Percentiles rank a stretch among this genome's conserved stretches.
Evolutionary conservation across 108 stramenopile species (phyloP).

Genomic region (Licmophora abbreviata): DNA sequence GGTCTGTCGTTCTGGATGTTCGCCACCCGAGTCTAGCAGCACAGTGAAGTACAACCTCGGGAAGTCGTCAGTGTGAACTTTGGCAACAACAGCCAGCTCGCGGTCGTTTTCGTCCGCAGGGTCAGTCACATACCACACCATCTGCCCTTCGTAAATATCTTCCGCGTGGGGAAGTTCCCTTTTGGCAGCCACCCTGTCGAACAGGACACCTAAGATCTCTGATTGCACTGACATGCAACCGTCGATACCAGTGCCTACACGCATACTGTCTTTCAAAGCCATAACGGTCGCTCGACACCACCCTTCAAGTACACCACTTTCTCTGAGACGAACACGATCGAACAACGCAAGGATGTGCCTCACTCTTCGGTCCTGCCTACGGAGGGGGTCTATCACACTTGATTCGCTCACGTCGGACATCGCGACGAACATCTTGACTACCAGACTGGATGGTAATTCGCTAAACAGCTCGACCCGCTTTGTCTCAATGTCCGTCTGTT

Average conservation of each 20-base stretch:
- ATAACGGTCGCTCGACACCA: too few relatives aligned
- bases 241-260: not conserved
- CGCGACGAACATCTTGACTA: too few relatives aligned
- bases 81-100: slow-evolving; percentile 35
- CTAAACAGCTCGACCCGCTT: too few relatives aligned
- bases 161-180: not conserved
- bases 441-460: too few relatives aligned
- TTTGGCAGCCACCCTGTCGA: slow-evolving; percentile 9
- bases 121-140: slow-evolving; percentile 50
- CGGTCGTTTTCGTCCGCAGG: slow-evolving; percentile 28
- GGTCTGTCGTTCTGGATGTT: slow-evolving; percentile 52
- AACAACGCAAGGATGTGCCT: too few relatives aligned
- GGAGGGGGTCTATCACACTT: too few relatives aligned
- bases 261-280: too few relatives aligned
- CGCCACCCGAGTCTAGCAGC: slow-evolving; percentile 13
- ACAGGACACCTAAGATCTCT: slow-evolving; percentile 12
- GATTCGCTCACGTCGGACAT: too few relatives aligned
- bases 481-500: too few relatives aligned
- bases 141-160: slow-evolving; percentile 38
- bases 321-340: too few relatives aligned
- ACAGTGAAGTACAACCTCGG: slow-evolving; percentile 67
- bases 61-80: slow-evolving; percentile 65
- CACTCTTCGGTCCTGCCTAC: too few relatives aligned
- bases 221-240: slow-evolving; percentile 17
- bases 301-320: too few relatives aligned